These are phyloP conservation scores for California macrophylla DNA, from an alignment of 441 rosid genomes.

Conservation along the genomic window DNA sequence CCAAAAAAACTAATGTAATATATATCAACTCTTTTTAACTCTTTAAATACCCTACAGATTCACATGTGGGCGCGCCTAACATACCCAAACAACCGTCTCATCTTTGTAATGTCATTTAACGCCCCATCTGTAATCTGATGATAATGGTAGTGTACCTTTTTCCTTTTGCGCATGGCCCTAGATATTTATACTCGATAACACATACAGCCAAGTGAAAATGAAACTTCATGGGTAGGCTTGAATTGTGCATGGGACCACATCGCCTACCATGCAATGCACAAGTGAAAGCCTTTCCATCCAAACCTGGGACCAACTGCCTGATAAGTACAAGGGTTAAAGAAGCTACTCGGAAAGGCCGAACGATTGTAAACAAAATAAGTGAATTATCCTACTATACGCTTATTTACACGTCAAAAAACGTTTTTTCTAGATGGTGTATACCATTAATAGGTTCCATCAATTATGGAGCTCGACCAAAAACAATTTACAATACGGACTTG, in stretches of 20 bases:
- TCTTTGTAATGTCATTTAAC: background rate
- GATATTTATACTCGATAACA: background rate
- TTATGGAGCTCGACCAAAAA: constrained; percentile 15
- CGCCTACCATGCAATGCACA: background rate
- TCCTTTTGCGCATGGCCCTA: background rate
- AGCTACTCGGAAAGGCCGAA: background rate
- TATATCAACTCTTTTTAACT: no score
- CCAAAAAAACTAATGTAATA: no score
- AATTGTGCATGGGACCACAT: background rate
- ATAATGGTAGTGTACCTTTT: background rate
- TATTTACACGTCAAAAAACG: constrained; percentile 1
- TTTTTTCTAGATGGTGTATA: background rate
- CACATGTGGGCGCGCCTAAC: no score
- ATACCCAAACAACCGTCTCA: background rate
- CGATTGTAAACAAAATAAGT: background rate
- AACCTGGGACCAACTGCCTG: background rate
- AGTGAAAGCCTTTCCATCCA: background rate
- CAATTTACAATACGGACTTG: constrained; percentile 39
- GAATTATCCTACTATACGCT: background rate
- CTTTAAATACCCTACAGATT: no score
- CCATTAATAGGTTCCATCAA: background rate
- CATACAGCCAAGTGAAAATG: background rate
- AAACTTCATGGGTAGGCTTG: background rate
- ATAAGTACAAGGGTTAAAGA: background rate
- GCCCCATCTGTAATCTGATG: background rate